These are phyloP conservation scores for Pleurotus giganteus DNA, from an alignment of 768 basidiomycete species.

Conservation along the genomic window DNA sequence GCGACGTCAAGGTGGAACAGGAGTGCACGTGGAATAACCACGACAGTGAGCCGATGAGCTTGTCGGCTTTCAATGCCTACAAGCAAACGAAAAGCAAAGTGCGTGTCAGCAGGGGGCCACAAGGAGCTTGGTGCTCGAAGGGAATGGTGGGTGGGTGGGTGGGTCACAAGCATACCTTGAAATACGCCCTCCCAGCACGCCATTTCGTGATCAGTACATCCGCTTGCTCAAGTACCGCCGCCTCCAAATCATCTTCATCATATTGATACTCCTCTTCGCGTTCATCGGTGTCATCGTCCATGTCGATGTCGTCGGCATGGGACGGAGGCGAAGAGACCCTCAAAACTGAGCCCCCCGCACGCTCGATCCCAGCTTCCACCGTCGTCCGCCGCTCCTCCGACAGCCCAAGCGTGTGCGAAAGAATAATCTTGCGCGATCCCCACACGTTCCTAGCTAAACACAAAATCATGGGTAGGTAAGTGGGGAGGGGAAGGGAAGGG, in stretches of 20 bases:
- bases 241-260: conserved; percentile 25
- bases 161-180: conserved; percentile 45
- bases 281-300: not conserved
- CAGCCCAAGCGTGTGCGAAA: no score
- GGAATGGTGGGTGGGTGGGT: not conserved
- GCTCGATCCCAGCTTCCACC: no score
- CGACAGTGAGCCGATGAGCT: conserved; percentile 73
- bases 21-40: conserved; percentile 85
- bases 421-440: no score
- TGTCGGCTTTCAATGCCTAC: conserved; percentile 57
- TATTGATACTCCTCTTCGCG: not conserved
- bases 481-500: not conserved
- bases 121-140: not conserved
- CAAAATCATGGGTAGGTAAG: not conserved
- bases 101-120: not conserved
- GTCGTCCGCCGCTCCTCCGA: no score
- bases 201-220: conserved; percentile 76
- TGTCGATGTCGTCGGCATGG: not conserved
- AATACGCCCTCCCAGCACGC: conserved; percentile 68
- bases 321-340: no score
- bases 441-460: no score
- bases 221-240: conserved; percentile 42
- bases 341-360: no score
- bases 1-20: conserved; percentile 55
- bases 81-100: not conserved